Evolutionary conservation across 257 asterid genomes (phyloP), one percentile per base, ranked within the genome.

Genomic region (Datura wrightii): DNA sequence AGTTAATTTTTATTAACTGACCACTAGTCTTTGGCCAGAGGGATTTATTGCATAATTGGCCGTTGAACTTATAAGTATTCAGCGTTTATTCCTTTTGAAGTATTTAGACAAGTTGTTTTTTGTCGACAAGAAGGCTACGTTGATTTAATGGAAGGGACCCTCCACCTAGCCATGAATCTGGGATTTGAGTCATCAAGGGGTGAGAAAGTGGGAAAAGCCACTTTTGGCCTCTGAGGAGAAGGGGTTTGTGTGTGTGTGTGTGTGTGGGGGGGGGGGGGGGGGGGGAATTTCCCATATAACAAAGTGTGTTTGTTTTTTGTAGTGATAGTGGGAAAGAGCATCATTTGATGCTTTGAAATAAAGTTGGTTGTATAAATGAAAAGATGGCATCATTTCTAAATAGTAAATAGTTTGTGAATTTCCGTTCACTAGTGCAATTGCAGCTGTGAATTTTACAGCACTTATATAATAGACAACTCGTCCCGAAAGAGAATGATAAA

Each of bases 281-380:
- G 37, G 60, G 13, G 24, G 44, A 24, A 70, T 70, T 70, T 70
- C 10, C 34, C 79, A 70, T 70, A 16, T 70, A 41, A 41, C 8
- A 24, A 41, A 39, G 34, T 34, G 18, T 67, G 24, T 5, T 10
- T 70, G 3, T 6, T 50, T 24, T 48, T 70, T 19, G 79, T 41
- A 24, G 7, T 74, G 59, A 41, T 70, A 50, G 19, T 74, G 14
- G 19, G 80, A 48, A 74, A 48, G 19, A 14, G 44, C 81, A 48
- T 74, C 44, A 48, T 74, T 48, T 48, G 13, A 48, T 74, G n/a
- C 60, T 48, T 74, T 74, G 41, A 74, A 74, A 74, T 74, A 74
- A 48, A 48, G 6, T 48, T 48, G 59, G 60, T 24, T 74, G 42
- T 50, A 24, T 74, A 74, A 50, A 74, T 31, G 81, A 74, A 13